Conservation (phyloP, 2,329 filamentous ascomycete genomes). For the Stagonosporopsis vannaccii region DNA sequence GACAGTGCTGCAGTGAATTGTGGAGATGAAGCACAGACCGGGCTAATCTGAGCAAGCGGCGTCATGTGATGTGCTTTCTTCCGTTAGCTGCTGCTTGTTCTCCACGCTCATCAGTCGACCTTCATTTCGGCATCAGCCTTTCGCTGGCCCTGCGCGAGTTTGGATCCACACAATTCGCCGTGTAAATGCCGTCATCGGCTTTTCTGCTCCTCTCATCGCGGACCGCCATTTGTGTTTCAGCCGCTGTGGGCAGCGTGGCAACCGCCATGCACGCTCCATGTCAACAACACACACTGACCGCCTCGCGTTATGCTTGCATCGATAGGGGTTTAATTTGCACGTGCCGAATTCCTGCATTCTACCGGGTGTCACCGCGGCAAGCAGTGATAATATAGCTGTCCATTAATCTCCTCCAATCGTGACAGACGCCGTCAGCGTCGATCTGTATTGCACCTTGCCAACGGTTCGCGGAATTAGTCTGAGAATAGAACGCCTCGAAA, state of each 20-base stretch:
- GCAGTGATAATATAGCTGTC: neutral
- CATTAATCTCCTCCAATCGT: slow-evolving; percentile 15
- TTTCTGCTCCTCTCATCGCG: slow-evolving; percentile 8
- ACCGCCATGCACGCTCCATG: slow-evolving; percentile 11
- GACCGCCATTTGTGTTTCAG: slow-evolving; percentile 14
- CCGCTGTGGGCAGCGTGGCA: slow-evolving; percentile 15
- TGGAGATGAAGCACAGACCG: slow-evolving; percentile 12
- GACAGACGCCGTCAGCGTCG: slow-evolving; percentile 13
- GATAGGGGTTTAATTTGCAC: slow-evolving; percentile 5
- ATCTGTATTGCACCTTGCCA: slow-evolving; percentile 16
- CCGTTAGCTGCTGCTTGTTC: slow-evolving; percentile 4
- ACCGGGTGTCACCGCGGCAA: slow-evolving; percentile 10
- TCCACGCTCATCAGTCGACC: slow-evolving; percentile 14
- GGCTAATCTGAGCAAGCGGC: slow-evolving; percentile 2
- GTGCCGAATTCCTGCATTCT: slow-evolving; percentile 12
- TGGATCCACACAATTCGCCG: slow-evolving; percentile 14
- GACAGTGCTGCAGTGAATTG: slow-evolving; percentile 15
- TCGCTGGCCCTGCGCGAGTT: slow-evolving; percentile 5
- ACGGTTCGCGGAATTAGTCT: slow-evolving; percentile 26
- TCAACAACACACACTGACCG: slow-evolving; percentile 13
- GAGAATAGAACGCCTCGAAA: slow-evolving; percentile 24
- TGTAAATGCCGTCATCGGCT: slow-evolving; percentile 18
- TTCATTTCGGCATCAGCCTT: slow-evolving; percentile 20
- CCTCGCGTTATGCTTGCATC: neutral
- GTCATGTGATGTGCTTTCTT: slow-evolving; percentile 2